These are phyloP conservation scores for Populus trichocarpa DNA, from an alignment of 441 rosid genomes.

Conservation along the genomic window DNA sequence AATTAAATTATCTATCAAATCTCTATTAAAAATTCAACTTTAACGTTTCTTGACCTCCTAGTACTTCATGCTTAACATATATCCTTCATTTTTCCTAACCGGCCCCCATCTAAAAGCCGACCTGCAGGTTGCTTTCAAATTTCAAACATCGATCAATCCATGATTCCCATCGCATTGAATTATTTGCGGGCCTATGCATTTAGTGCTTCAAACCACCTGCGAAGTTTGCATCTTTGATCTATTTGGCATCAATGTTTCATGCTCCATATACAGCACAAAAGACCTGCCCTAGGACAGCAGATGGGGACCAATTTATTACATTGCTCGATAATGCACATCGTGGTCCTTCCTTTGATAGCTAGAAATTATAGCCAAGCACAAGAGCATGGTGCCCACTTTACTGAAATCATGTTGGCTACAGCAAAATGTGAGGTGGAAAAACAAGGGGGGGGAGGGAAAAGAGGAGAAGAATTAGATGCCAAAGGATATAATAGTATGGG, in stretches of 20 bases:
- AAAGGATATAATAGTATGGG: constrained; percentile 11
- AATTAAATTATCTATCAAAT: no score
- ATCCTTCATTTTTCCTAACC: neutral
- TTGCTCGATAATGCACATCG: constrained; percentile 11
- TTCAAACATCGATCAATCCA: neutral
- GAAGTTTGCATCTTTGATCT: neutral
- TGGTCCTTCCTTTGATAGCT: constrained; percentile 24
- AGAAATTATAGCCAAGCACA: constrained; percentile 7
- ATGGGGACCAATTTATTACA: constrained; percentile 27
- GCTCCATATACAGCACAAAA: neutral
- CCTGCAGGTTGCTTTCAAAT: neutral
- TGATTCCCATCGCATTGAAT: neutral
- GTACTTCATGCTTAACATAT: neutral
- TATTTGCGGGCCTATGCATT: neutral
- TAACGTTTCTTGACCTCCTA: neutral
- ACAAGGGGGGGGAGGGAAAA: neutral
- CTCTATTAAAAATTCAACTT: neutral
- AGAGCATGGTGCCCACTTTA: constrained; percentile 29
- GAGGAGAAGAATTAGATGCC: constrained; percentile 23
- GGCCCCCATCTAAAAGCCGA: neutral
- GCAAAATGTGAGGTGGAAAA: constrained; percentile 6
- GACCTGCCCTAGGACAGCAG: constrained; percentile 12
- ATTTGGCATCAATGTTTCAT: neutral
- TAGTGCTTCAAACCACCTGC: neutral
- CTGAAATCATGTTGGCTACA: constrained; percentile 29